Evolutionary conservation across 2,329 filamentous ascomycete species (phyloP), one percentile per base, ranked within the genome.

Genomic region (Lecanosticta acicola): DNA sequence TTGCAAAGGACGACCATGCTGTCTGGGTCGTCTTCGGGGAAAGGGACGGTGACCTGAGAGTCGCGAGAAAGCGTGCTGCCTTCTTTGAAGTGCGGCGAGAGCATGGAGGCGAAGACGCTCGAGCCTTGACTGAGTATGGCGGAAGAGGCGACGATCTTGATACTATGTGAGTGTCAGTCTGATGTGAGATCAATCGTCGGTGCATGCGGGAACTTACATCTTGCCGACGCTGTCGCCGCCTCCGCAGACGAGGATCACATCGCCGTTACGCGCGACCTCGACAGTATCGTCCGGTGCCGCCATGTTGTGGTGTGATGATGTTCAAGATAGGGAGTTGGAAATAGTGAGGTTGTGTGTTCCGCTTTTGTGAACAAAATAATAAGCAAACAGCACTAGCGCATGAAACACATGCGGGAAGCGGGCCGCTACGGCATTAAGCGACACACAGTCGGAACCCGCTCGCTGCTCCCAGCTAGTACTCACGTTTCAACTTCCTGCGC

Each of bases 61-160:
- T 10, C 14, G 1, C 20, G 32, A 4, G 44, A 38, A 2, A 50
- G 40, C 3, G 24, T 32, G 8, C 16, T 32, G 4, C 48, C 50
- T 33, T 53, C 53, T 21, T 43, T 44, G 43, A 51, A 49, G 0
- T 29, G n/a, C 2, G 42, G 33, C 4, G 19, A 29, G 32, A 56
- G 43, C 43, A 56, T 45, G 3, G 39, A 43, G 17, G 43, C 45
- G 46, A 56, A 52, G 17, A 50, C 46, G 2, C 37, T n/a, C 2
- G 53, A 56, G n/a, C 33, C 34, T 3, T 46, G 35, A 8, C 29
- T 41, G 41, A 54, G 46, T 8, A 46, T 7, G 13, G 41, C 39
- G 21, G 50, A 38, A 3, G 32, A 39, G 19, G 48, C 49, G 32
- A 33, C 32, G 40, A 43, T 24, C 18, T 21, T 19, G 19, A 29